Percentiles rank a stretch among this genome's conserved stretches.
These are phyloP conservation scores for Colletotrichum cordylinicola DNA, from an alignment of 2,329 filamentous ascomycete species.

Conservation along the genomic window DNA sequence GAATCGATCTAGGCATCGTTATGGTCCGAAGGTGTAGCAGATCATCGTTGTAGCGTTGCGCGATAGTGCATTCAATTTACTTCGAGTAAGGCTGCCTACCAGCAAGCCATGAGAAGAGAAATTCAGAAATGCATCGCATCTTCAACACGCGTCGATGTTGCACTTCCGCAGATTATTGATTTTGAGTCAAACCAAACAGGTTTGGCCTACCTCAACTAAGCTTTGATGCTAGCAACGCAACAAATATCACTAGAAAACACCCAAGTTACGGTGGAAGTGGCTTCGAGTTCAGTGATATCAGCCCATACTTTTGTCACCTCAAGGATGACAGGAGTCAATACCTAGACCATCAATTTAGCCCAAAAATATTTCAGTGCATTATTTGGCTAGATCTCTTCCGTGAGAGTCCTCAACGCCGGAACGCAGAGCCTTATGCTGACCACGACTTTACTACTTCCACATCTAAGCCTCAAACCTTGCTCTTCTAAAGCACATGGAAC, in stretches of 20 bases:
- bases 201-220: not conserved
- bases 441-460: not conserved
- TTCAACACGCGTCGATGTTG: not conserved
- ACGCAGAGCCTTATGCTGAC: not conserved
- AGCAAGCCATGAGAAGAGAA: not conserved
- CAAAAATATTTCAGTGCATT: not conserved
- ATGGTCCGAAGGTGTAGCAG: accelerated
- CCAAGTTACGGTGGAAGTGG: not conserved
- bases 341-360: not conserved
- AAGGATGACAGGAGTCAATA: not conserved
- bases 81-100: not conserved
- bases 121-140: accelerated
- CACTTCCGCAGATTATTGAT: not conserved
- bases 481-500: not conserved
- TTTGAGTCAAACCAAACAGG: not conserved
- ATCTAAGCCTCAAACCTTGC: not conserved
- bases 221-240: not conserved
- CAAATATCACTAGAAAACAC: not conserved
- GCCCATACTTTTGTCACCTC: not conserved
- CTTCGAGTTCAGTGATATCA: not conserved
- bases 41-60: not conserved
- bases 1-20: not conserved
- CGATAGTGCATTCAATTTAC: not conserved
- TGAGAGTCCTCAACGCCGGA: not conserved
- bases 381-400: not conserved